Evolutionary conservation across 495 filamentous ascomycete genomes (phyloP).

Genomic region (Penicillium simplicissimum): DNA sequence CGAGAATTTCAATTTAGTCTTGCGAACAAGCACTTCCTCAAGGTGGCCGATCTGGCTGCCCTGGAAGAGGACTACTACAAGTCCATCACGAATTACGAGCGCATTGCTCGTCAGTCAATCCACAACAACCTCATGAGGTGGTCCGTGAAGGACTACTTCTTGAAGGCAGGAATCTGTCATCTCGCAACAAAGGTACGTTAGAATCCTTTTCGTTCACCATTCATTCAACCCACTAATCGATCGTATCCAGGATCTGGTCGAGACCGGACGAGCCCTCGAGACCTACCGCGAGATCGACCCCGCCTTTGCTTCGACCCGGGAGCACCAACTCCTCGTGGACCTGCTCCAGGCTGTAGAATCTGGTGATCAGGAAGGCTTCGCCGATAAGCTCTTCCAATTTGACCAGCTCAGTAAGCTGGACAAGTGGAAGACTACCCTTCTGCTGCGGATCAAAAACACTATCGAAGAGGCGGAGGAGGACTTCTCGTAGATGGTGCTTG

Average conservation of each 20-base stretch:
- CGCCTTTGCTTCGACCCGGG: conserved; percentile 69
- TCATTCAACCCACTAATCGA: not conserved
- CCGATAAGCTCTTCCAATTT: conserved; percentile 81
- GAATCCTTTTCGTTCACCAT: not conserved
- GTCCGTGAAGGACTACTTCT: conserved; percentile 88
- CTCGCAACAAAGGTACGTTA: conserved; percentile 63
- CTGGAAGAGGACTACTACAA: conserved; percentile 78
- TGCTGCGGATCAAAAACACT: conserved; percentile 76
- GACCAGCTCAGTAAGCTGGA: conserved; percentile 90
- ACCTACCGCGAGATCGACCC: conserved; percentile 80
- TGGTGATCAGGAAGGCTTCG: conserved; percentile 76
- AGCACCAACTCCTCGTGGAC: conserved; percentile 77
- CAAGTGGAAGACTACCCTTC: conserved; percentile 91
- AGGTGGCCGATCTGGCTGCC: conserved; percentile 83
- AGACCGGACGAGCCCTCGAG: conserved; percentile 72
- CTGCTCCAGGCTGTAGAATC: conserved; percentile 68
- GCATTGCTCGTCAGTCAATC: conserved; percentile 68
- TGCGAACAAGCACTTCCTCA: conserved; percentile 87
- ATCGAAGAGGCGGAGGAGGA: conserved; percentile 78
- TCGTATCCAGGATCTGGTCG: conserved; percentile 62
- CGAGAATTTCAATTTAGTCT: conserved; percentile 47
- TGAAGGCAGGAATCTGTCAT: conserved; percentile 86
- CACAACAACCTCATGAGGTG: conserved; percentile 85
- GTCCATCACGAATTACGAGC: conserved; percentile 77
- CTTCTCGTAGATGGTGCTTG: conserved; percentile 55